phyloP scores from a whole-genome alignment of 345 rosid species.

The Nasturtium officinale region DNA sequence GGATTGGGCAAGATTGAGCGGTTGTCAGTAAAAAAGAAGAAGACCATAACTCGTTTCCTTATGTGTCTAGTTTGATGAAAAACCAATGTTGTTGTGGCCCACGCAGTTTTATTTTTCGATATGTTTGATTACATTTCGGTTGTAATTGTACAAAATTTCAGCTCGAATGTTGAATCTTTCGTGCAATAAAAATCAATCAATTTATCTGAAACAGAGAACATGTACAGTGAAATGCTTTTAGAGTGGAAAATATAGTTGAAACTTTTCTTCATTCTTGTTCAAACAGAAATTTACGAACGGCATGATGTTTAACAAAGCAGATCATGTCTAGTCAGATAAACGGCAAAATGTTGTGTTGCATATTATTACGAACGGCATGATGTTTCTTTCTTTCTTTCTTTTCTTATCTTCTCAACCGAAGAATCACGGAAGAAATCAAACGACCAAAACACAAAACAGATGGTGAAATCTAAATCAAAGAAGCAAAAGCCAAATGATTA shows the following conservation, averaged over 20 bases:
- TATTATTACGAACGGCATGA: too few relatives aligned
- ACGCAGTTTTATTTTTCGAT: neutral
- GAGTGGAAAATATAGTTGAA: too few relatives aligned
- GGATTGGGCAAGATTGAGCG: conserved; percentile 86
- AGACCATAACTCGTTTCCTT: neutral
- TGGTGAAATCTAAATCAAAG: conserved; percentile 42
- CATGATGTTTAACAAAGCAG: too few relatives aligned
- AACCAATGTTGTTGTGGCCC: conserved; percentile 16
- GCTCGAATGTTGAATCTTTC: neutral
- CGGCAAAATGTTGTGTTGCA: too few relatives aligned
- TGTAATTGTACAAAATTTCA: conserved; percentile 7
- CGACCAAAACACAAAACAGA: conserved; percentile 21
- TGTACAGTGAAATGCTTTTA: neutral
- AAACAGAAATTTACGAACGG: too few relatives aligned
- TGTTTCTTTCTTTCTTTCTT: too few relatives aligned
- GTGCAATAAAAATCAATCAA: neutral
- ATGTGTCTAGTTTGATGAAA: conserved; percentile 13
- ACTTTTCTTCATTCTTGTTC: neutral
- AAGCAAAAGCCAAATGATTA: conserved; percentile 36
- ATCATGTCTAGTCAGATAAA: too few relatives aligned
- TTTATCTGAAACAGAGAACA: neutral
- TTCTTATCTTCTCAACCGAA: too few relatives aligned
- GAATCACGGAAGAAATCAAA: too few relatives aligned
- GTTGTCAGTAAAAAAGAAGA: conserved; percentile 49
- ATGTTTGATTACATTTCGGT: neutral